A percentile compares a stretch with the other conserved stretches of the same genome.
Conservation (phyloP, 805 yeast genomes). For the Lachancea lanzarotensis region DNA sequence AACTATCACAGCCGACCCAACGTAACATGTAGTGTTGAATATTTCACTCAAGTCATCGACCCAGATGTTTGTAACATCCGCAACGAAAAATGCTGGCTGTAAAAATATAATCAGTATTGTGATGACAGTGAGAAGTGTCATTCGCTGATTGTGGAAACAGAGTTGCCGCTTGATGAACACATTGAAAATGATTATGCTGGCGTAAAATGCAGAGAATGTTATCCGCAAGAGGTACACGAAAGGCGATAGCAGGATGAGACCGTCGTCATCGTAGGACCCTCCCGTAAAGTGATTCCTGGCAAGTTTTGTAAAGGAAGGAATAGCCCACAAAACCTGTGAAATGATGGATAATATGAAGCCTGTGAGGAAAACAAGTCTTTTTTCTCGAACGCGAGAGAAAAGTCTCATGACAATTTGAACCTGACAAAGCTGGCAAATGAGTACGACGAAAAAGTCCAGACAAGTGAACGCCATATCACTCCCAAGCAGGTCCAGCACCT, state of each 20-base stretch:
- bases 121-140: constrained; percentile 50
- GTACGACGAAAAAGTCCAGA: constrained; percentile 51
- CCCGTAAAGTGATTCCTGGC: constrained; percentile 4
- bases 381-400: constrained; percentile 62
- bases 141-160: constrained; percentile 39
- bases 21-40: constrained; percentile 65
- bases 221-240: constrained; percentile 69
- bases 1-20: constrained; percentile 63
- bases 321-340: constrained; percentile 65
- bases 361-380: constrained; percentile 50
- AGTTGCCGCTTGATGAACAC: constrained; percentile 45
- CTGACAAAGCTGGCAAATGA: constrained; percentile 58
- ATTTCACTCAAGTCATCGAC: constrained; percentile 67
- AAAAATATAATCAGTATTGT: constrained; percentile 50
- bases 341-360: constrained; percentile 50
- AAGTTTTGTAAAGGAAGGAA: constrained; percentile 44
- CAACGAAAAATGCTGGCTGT: constrained; percentile 64
- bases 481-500: constrained; percentile 35
- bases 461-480: constrained; percentile 42
- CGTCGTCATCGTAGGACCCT: constrained; percentile 18
- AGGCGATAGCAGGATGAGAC: constrained; percentile 58
- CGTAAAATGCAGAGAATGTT: constrained; percentile 61
- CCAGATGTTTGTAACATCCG: constrained; percentile 72
- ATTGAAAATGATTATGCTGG: constrained; percentile 54
- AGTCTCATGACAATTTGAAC: constrained; percentile 65